Conservation (phyloP, 179 eudicot species). For the Spinacia oleracea region DNA sequence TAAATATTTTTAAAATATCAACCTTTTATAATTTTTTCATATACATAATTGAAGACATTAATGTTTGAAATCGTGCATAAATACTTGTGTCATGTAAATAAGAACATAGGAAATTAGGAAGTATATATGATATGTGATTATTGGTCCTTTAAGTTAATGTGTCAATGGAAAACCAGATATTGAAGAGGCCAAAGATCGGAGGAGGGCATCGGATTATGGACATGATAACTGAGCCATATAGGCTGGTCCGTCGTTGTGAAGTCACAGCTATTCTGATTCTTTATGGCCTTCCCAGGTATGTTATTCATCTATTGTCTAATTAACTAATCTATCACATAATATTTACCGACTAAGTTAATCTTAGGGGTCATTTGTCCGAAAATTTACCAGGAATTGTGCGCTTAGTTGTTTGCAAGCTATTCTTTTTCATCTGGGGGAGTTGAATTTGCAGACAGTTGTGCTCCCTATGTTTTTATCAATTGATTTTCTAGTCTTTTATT, state of each 20-base stretch:
- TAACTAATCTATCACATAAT: too few species aligned
- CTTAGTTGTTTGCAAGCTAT: neutral
- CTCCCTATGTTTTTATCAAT: neutral
- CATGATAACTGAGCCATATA: constrained; percentile 88
- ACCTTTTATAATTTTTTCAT: too few species aligned
- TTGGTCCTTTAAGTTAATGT: neutral
- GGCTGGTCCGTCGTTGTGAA: constrained; percentile 77
- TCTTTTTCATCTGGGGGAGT: neutral
- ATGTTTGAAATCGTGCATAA: too few species aligned
- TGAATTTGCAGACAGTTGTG: neutral
- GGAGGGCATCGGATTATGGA: constrained; percentile 70
- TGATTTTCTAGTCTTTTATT: neutral
- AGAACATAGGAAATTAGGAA: too few species aligned
- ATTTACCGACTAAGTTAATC: neutral
- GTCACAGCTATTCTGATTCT: constrained; percentile 93
- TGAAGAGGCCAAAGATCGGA: constrained; percentile 81
- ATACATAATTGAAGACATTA: too few species aligned
- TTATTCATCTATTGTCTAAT: neutral
- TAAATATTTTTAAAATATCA: too few species aligned
- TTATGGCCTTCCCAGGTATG: constrained; percentile 93
- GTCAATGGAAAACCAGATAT: constrained; percentile 47
- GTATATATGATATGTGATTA: neutral
- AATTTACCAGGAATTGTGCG: neutral
- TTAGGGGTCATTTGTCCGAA: neutral
- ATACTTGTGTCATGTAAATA: too few species aligned